Base-by-base conservation (phyloP, 1,139 yeast species). In the Pneumocystis jirovecii region DNA sequence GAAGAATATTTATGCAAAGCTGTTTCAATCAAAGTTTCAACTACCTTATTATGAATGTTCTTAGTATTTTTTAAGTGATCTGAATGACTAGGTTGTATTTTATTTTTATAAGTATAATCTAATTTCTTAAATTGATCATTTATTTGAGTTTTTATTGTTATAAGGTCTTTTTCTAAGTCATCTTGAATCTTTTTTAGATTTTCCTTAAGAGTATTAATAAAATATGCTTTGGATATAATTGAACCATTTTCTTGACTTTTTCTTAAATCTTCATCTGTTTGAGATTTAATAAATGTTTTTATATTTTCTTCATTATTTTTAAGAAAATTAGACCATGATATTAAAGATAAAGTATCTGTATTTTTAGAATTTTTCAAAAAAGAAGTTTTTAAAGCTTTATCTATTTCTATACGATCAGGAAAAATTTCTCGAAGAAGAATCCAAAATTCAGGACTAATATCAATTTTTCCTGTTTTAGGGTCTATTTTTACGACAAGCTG, bases 1-100 rank as follows among this genome's bases (percentile, higher is more conserved):
- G 64, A 57, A 17, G 69, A 65, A 60, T 67, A 64, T 29, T 65
- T 50, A 56, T 61, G 64, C 10, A 70, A 45, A 4, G 68, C 65
- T n/a, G 70, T 60, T 39, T 67, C 64, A n/a, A 68, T 56, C 35
- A 50, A 50, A 25, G 65, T 64, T 35, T 68, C 70, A 31, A 68
- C 61, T 10, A 67, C 69, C 5, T 65, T 62, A 62, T 64, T 68
- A n/a, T 65, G 63, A 8, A 66, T 37, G 56, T 64, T 66, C 6
- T 56, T 25, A 10, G 31, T 31, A 19, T 21, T 21, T 15, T 42
- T 42, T 10, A 10, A 37, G 17, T 42, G 31, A 17, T 34, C 56
- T 35, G 29, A 25, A 25, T 50, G 34, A 50, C 12, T 29, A 25
- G 4, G 15, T 50, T 50, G 34, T 25, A 25, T 50, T 25, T 50